Base-by-base conservation (phyloP, 1,284 basidiomycete species). In the Apiotrichum domesticum region DNA sequence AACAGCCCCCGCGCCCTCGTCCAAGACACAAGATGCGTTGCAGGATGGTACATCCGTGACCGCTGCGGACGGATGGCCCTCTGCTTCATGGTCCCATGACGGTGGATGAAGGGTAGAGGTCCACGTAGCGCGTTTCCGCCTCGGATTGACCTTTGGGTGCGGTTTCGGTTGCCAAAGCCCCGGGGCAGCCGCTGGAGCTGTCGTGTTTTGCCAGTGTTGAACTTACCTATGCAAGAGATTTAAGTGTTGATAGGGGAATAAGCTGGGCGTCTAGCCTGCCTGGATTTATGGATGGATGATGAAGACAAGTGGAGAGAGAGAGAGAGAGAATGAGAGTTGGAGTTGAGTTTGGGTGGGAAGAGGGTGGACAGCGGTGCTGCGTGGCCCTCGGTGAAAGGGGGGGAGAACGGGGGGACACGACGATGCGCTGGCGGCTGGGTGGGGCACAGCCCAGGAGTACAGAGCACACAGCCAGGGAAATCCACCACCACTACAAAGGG, bases 381-480 rank as follows among this genome's bases (percentile, higher is more conserved):
- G 52, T 51, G 57, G 57, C 52, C 59, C 51, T 42, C 48, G 44
- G 57, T 46, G 14, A 35, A 21, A 43, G 46, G 50, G 44, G 57
- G 46, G 15, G 44, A 21, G 47, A n/a, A 21, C 21, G 21, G 21
- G 21, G 21, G 21, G 21, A 21, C 21, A 21, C 21, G 47, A 29
- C 51, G 46, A 48, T 49, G 29, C 41, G 46, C 46, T 53, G 53
- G 56, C 35, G 54, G 44, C 46, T 46, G 46, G 39, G 52, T 21
- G 46, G 32, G 52, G 44, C 21, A 21, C 21, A 21, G 21, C 21
- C 21, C 21, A 21, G 21, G 21, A 21, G 21, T 21, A 21, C 21
- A 21, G 21, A 21, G 21, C 21, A 21, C 21, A 21, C 21, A 21
- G 21, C 21, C 21, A 21, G 21, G 21, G 21, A 21, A 21, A 21